Conservation (phyloP, 768 basidiomycete species). For the Daedaleopsis nitida region DNA sequence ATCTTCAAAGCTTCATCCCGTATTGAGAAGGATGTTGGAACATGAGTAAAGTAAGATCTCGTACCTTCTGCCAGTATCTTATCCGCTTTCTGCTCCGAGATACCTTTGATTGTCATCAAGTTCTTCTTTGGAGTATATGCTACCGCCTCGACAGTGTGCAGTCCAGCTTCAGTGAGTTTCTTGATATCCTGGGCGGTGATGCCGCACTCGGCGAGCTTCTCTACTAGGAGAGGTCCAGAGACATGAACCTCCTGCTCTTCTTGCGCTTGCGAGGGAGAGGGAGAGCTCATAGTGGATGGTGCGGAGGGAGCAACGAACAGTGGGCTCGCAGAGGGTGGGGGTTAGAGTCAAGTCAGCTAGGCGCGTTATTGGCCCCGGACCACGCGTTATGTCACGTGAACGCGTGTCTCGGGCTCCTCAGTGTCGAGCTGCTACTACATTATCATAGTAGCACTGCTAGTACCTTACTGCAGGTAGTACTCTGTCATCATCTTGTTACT, state of each 20-base stretch:
- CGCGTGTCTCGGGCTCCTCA: constrained; percentile 13
- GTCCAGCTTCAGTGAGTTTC: constrained; percentile 90
- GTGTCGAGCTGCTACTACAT: not conserved
- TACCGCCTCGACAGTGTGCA: constrained; percentile 93
- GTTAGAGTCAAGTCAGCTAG: constrained; percentile 12
- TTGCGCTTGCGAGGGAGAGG: constrained; percentile 48
- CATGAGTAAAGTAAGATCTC: constrained; percentile 19
- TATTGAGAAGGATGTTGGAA: not conserved
- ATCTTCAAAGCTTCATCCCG: constrained; percentile 79
- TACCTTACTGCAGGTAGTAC: no score
- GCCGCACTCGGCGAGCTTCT: constrained; percentile 85
- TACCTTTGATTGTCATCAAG: constrained; percentile 90
- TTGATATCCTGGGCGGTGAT: constrained; percentile 90
- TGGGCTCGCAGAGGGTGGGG: not conserved
- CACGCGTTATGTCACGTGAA: constrained; percentile 27
- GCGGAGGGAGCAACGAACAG: not conserved
- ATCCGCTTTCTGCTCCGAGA: constrained; percentile 96
- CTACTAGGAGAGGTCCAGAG: constrained; percentile 82
- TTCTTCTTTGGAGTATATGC: constrained; percentile 97
- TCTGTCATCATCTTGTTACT: no score
- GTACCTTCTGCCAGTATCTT: constrained; percentile 91
- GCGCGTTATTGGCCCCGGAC: constrained; percentile 8
- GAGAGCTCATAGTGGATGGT: constrained; percentile 53
- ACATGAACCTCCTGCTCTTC: constrained; percentile 55
- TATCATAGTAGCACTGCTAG: not conserved